phyloP scores from a whole-genome alignment of 164 flowering plant species.

The Stephania yunnanensis region DNA sequence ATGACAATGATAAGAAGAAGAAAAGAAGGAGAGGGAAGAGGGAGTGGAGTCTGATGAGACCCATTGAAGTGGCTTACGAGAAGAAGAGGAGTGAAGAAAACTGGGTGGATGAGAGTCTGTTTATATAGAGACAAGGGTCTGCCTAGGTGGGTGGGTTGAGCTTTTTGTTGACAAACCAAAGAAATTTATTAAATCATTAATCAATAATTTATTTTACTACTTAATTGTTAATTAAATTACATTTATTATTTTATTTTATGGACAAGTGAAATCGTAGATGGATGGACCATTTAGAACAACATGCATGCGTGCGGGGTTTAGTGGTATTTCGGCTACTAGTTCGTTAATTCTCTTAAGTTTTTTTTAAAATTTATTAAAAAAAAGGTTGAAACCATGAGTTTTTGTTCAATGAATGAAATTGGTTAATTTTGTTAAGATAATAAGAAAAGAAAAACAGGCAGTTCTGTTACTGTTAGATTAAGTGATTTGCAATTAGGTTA shows the following conservation, averaged over 20 bases:
- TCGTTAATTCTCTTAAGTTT: background rate
- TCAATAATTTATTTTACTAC: background rate
- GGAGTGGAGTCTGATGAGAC: background rate
- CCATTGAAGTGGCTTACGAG: conserved; percentile 12
- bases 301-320: background rate
- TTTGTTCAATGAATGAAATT: background rate
- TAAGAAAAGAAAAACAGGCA: too few relatives aligned
- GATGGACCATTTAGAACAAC: background rate
- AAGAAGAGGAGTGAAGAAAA: background rate
- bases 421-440: too few relatives aligned
- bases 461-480: too few relatives aligned
- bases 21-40: background rate
- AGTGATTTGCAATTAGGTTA: too few relatives aligned
- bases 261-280: background rate
- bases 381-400: background rate
- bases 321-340: background rate
- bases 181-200: background rate
- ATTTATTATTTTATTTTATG: background rate
- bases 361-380: too few relatives aligned
- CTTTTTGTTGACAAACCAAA: background rate
- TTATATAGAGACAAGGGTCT: background rate
- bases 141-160: too few relatives aligned
- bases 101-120: background rate
- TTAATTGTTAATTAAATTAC: too few relatives aligned
- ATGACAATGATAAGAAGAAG: background rate